phyloP scores from a whole-genome alignment of 2,329 filamentous ascomycete species.

The Coleophoma crateriformis region DNA sequence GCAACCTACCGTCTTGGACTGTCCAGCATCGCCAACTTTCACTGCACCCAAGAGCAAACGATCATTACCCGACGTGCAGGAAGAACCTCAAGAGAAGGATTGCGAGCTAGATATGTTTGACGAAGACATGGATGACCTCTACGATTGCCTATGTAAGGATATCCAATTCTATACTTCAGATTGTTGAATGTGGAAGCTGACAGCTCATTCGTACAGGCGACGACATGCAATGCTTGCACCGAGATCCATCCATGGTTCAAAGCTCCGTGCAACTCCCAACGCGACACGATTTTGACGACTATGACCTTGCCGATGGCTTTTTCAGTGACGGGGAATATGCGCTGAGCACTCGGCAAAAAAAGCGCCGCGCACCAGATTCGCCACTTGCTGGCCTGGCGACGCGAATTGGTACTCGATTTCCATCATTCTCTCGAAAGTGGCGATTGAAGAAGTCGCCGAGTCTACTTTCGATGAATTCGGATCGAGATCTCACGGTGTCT shows the following conservation, averaged over 20 bases:
- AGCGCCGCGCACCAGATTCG: conserved; percentile 53
- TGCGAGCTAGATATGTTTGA: conserved; percentile 45
- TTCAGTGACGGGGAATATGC: conserved; percentile 58
- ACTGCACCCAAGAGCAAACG: conserved; percentile 54
- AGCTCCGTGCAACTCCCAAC: conserved; percentile 28
- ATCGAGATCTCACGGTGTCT: conserved; percentile 32
- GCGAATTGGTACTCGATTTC: conserved; percentile 56
- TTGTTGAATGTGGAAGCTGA: conserved; percentile 7
- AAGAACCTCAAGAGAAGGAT: conserved; percentile 71
- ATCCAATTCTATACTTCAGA: not conserved
- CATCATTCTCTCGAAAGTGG: conserved; percentile 49
- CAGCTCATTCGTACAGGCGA: conserved; percentile 43
- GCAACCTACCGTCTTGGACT: conserved; percentile 41
- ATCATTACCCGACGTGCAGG: conserved; percentile 74
- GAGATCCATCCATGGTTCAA: conserved; percentile 28
- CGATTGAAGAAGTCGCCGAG: conserved; percentile 39
- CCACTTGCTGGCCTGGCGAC: conserved; percentile 57
- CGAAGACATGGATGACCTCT: conserved; percentile 41
- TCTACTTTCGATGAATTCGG: conserved; percentile 14
- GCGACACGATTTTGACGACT: conserved; percentile 48
- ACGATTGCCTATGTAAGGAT: conserved; percentile 70
- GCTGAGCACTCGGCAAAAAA: conserved; percentile 43
- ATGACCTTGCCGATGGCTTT: conserved; percentile 57
- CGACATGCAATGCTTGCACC: conserved; percentile 51
- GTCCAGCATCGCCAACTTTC: conserved; percentile 52